Conservation (phyloP, 441 rosid species). For the Syzygium syzygioides region DNA sequence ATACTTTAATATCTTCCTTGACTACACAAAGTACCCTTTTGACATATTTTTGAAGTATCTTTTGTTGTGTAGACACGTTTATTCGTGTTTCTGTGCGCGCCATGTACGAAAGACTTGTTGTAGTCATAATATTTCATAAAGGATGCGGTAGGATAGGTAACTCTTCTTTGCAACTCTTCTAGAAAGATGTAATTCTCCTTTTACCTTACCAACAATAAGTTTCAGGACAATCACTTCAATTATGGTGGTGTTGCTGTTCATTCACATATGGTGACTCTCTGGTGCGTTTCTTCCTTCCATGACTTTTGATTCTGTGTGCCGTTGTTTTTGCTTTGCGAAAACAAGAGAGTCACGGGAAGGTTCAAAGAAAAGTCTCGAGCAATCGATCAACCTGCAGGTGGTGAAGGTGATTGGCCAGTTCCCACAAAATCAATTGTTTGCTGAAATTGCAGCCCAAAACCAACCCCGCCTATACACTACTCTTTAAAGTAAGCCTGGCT, state of each 20-base stretch:
- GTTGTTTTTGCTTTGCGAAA: background rate
- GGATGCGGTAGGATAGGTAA: too few species aligned
- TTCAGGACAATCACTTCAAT: background rate
- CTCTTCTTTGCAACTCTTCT: background rate
- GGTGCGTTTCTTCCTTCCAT: background rate
- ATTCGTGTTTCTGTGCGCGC: too few species aligned
- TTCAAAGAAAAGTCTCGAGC: background rate
- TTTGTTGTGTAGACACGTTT: too few species aligned
- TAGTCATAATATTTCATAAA: too few species aligned
- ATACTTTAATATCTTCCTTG: too few species aligned
- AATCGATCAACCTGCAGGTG: too few species aligned
- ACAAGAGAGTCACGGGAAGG: background rate
- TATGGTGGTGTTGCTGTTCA: background rate
- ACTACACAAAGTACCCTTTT: too few species aligned
- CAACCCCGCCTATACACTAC: fast-evolving
- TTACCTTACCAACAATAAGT: background rate
- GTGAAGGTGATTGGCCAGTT: background rate
- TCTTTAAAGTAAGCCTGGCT: too few species aligned
- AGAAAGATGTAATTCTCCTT: too few species aligned
- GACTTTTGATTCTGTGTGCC: background rate
- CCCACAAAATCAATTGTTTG: background rate
- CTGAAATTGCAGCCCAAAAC: background rate
- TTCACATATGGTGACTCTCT: too few species aligned
- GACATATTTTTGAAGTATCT: too few species aligned
- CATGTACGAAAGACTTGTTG: too few species aligned